phyloP scores from a whole-genome alignment of 2,329 filamentous ascomycete genomes.

The Aspergillus calidoustus region DNA sequence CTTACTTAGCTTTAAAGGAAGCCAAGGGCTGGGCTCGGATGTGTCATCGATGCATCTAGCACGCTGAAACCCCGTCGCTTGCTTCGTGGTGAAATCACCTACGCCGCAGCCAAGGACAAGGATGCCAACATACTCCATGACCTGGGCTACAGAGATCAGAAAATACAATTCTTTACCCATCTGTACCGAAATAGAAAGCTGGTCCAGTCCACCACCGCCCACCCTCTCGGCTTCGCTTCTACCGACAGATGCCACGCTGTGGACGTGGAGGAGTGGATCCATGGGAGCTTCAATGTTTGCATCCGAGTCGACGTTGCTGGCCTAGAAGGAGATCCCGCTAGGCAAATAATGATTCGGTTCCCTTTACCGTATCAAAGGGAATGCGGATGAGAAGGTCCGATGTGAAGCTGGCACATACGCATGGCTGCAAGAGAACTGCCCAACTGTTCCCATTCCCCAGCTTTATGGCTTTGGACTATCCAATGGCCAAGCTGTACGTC shows the following conservation, averaged over 20 bases:
- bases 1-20: no score
- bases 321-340: not conserved
- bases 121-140: constrained; percentile 31
- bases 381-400: constrained; percentile 34
- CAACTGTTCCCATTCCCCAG: constrained; percentile 29
- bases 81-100: constrained; percentile 29
- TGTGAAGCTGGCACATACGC: constrained; percentile 35
- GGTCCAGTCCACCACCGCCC: constrained; percentile 26
- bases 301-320: constrained; percentile 4
- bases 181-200: constrained; percentile 14
- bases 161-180: constrained; percentile 21
- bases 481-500: constrained; percentile 28
- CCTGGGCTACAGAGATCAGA: constrained; percentile 25
- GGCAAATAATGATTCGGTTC: constrained; percentile 26
- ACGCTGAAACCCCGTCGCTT: not conserved
- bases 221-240: constrained; percentile 28
- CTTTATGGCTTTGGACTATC: constrained; percentile 33
- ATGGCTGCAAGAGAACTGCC: constrained; percentile 34
- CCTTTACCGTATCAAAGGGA: constrained; percentile 32
- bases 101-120: constrained; percentile 12
- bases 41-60: no score
- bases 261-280: constrained; percentile 24
- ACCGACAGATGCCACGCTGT: constrained; percentile 16
- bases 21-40: no score
- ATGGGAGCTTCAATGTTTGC: constrained; percentile 32